phyloP scores from a whole-genome alignment of 2,329 filamentous ascomycete species.

The Venturia nashicola region DNA sequence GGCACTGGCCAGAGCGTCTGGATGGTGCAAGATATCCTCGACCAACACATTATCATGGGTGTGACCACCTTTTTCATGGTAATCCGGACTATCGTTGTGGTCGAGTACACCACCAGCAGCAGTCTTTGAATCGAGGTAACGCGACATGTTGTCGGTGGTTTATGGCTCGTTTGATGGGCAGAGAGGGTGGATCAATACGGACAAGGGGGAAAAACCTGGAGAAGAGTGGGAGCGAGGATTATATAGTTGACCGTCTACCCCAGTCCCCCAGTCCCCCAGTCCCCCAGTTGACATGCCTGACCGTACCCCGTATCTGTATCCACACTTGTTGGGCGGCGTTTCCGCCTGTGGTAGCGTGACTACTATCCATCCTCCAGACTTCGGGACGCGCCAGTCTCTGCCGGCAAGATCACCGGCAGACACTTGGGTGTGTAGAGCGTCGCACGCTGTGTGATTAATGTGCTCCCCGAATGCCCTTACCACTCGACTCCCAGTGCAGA shows the following conservation, averaged over 20 bases:
- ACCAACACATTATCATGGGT: not conserved
- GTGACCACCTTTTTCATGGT: not conserved
- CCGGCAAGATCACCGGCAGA: not conserved
- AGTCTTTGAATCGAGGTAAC: not conserved
- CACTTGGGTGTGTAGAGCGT: not conserved
- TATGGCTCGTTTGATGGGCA: not conserved
- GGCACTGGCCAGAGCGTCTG: conserved; percentile 39
- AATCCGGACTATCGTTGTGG: not conserved
- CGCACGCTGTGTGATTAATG: not conserved
- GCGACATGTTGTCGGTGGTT: not conserved
- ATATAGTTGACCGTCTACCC: not conserved
- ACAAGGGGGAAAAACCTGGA: not conserved
- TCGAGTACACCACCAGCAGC: not conserved
- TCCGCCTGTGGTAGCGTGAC: not conserved
- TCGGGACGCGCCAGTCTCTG: not conserved
- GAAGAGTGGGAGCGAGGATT: not conserved
- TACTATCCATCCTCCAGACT: not conserved
- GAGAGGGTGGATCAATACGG: not conserved
- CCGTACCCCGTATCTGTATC: not conserved
- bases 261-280: not conserved
- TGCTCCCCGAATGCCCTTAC: not conserved
- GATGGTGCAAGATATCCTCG: not conserved
- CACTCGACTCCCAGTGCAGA: not conserved
- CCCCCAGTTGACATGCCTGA: not conserved
- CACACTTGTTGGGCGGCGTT: not conserved